phyloP scores from a whole-genome alignment of 306 rosid genomes.

The Prunus fruticosa region DNA sequence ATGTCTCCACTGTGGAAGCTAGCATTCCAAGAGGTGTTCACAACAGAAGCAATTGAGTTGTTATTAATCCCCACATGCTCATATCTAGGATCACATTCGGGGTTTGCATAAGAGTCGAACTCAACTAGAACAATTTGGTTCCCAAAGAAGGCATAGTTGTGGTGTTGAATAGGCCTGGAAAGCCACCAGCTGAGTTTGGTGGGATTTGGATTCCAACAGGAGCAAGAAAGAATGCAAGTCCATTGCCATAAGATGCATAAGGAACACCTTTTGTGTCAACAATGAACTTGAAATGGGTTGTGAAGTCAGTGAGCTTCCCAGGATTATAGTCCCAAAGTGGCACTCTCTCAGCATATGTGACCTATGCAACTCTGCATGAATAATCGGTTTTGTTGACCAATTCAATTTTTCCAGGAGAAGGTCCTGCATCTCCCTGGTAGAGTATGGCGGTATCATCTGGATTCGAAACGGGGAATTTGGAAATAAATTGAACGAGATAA shows the following conservation, averaged over 20 bases:
- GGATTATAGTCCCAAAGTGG: slow-evolving; percentile 35
- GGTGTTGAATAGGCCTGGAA: slow-evolving; percentile 2
- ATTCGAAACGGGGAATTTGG: slow-evolving; percentile 4
- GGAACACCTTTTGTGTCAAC: not conserved
- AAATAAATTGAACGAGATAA: slow-evolving; percentile 20
- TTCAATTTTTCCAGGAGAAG: slow-evolving; percentile 4
- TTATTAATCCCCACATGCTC: slow-evolving; percentile 43
- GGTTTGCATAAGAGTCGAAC: not conserved
- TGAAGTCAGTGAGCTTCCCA: slow-evolving; percentile 32
- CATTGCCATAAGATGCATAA: not conserved
- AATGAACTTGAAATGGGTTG: slow-evolving; percentile 32
- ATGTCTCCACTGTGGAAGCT: slow-evolving; percentile 6
- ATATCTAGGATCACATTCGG: slow-evolving; percentile 1
- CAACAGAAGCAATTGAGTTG: not conserved
- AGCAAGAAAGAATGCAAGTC: slow-evolving; percentile 1
- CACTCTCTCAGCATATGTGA: slow-evolving; percentile 26
- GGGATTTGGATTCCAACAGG: slow-evolving; percentile 11
- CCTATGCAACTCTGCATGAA: slow-evolving; percentile 28
- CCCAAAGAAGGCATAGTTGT: not conserved
- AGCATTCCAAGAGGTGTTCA: not conserved
- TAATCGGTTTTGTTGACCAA: not conserved
- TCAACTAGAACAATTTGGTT: slow-evolving; percentile 1
- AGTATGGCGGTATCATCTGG: slow-evolving; percentile 7
- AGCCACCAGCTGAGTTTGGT: slow-evolving; percentile 12
- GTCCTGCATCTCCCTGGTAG: slow-evolving; percentile 37